Base-by-base conservation (phyloP, 228 moss, liverwort and hornwort species). In the Sphagnum fallax region DNA sequence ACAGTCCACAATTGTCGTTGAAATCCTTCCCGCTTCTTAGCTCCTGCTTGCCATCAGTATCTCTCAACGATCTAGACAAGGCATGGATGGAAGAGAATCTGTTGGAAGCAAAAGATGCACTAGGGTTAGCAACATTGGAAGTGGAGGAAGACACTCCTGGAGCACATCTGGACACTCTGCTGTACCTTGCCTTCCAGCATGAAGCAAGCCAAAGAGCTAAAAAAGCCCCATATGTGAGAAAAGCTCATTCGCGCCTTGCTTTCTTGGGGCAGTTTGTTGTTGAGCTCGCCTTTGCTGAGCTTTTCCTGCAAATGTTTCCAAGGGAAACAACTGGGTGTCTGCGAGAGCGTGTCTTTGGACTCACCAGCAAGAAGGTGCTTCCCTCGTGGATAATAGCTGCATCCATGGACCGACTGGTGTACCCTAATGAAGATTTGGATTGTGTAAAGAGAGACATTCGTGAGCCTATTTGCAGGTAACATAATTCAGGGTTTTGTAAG, bases 261-360 rank as follows among this genome's bases (percentile, higher is more conserved):
- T 98, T 98, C 79, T 71, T 98, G 57, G 98, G 98, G 0, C 85
- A 92, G 77, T 90, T 77, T 48, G 98, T 98, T 72, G 75, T 94
- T 10, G 98, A 94, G 67, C 87, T 90, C 13, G 92, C 84, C 0
- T 78, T 98, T 70, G 51, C 85, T 50, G 98, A 98, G 83, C 65
- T 98, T 32, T 7, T 92, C 68, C 69, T 98, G 67, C 92, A 94
- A 73, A 90, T 98, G 87, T 94, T 78, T 81, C 98, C 98, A 2
- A 69, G 83, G 7, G 98, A 98, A 68, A 67, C 80, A 51, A 81
- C 75, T 6, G 98, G 98, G 15, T 60, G 74, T 53, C 69, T 92
- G 52, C 82, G 98, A 60, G 98, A 98, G 60, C 86, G 98, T 32
- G 89, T 72, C n/a, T 93, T 90, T 52, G 87, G 77, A 64, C 62